Percentiles rank a stretch among this genome's conserved stretches.
Evolutionary conservation across 805 yeast genomes (phyloP).

Genomic region (Cyberlindnera mycetangii): DNA sequence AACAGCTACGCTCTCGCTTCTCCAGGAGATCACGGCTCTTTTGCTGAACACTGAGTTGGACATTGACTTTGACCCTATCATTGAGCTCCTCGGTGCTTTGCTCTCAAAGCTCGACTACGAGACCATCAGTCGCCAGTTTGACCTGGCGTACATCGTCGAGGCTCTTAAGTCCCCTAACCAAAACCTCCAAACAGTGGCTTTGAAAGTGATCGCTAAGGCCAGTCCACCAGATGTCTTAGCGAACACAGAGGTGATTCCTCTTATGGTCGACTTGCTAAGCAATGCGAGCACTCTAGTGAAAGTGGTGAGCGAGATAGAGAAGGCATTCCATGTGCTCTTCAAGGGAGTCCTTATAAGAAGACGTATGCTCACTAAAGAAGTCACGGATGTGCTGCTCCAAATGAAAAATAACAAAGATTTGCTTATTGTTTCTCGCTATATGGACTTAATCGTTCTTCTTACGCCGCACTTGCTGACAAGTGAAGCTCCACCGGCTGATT

Average conservation of each 20-base stretch:
- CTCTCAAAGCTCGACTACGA: constrained; percentile 20
- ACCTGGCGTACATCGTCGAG: constrained; percentile 16
- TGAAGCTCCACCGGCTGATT: constrained; percentile 16
- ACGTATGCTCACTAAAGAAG: constrained; percentile 19
- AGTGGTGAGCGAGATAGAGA: constrained; percentile 23
- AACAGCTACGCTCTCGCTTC: constrained; percentile 4
- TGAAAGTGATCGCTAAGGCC: constrained; percentile 23
- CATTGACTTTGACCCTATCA: constrained; percentile 15
- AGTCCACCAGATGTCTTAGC: constrained; percentile 25
- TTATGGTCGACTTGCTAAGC: constrained; percentile 8
- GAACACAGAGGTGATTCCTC: constrained; percentile 23
- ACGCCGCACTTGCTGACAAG: constrained; percentile 14
- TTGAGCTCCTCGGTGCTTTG: constrained; percentile 17
- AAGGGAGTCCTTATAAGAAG: constrained; percentile 21
- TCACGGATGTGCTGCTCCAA: background rate
- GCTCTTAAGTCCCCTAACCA: constrained; percentile 21
- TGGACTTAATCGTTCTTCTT: constrained; percentile 14
- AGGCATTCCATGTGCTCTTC: constrained; percentile 13
- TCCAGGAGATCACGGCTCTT: background rate
- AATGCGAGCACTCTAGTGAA: constrained; percentile 6
- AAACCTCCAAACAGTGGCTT: constrained; percentile 20
- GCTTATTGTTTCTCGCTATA: constrained; percentile 12
- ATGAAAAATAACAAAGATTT: constrained; percentile 13
- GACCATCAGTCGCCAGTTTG: constrained; percentile 14
- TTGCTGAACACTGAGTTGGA: constrained; percentile 6